These are phyloP conservation scores for Sclerotinia minor DNA, from an alignment of 2,329 filamentous ascomycete species.

Conservation along the genomic window DNA sequence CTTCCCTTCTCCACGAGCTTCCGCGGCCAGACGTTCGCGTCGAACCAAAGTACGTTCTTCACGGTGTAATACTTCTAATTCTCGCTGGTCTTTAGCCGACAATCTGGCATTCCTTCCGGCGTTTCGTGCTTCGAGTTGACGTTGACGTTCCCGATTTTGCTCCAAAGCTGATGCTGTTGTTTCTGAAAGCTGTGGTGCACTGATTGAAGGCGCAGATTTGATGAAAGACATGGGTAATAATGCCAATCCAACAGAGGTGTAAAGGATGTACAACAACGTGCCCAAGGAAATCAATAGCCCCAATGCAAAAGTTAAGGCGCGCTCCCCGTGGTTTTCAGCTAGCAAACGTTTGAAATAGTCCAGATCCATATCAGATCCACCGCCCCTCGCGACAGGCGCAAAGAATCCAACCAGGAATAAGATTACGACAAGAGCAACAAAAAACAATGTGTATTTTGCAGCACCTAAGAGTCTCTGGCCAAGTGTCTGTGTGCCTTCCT, in stretches of 20 bases:
- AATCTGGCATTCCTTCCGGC: slow-evolving; percentile 72
- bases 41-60: slow-evolving; percentile 92
- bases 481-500: slow-evolving; percentile 73
- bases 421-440: slow-evolving; percentile 75
- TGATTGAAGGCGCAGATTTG: slow-evolving; percentile 85
- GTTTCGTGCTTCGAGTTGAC: slow-evolving; percentile 85
- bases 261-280: slow-evolving; percentile 80
- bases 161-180: slow-evolving; percentile 79
- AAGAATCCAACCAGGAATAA: slow-evolving; percentile 94
- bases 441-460: slow-evolving; percentile 85
- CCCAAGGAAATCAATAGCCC: slow-evolving; percentile 88
- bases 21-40: slow-evolving; percentile 81
- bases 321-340: slow-evolving; percentile 84
- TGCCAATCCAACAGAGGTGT: slow-evolving; percentile 86
- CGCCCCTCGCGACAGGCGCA: slow-evolving; percentile 73
- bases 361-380: slow-evolving; percentile 70
- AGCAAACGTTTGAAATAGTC: slow-evolving; percentile 90
- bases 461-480: slow-evolving; percentile 76
- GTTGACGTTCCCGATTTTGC: slow-evolving; percentile 85
- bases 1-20: slow-evolving; percentile 75
- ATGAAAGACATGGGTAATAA: slow-evolving; percentile 87
- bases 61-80: slow-evolving; percentile 81
- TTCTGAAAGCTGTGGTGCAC: slow-evolving; percentile 74
- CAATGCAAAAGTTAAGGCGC: slow-evolving; percentile 84
- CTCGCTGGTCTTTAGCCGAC: slow-evolving; percentile 80